A percentile compares a stretch with the other conserved stretches of the same genome.
Evolutionary conservation across 2,329 filamentous ascomycete species (phyloP).

Genomic region (Stachybotrys elegans): DNA sequence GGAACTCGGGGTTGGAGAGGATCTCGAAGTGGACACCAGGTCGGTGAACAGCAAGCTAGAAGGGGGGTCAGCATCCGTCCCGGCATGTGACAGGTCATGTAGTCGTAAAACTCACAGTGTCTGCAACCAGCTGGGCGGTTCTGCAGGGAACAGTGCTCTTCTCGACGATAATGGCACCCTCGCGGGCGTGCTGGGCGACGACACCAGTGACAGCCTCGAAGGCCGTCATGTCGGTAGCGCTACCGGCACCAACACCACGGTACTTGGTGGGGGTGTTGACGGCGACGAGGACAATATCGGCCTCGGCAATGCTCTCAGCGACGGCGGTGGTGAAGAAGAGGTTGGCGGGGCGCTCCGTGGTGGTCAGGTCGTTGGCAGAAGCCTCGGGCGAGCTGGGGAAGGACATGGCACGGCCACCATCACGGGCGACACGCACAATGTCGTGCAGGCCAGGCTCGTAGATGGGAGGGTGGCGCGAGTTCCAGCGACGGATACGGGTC

Average conservation of each 20-base stretch:
- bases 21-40: slow-evolving; percentile 67
- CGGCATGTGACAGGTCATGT: not conserved
- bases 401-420: slow-evolving; percentile 43
- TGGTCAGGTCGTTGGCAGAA: slow-evolving; percentile 16
- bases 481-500: slow-evolving; percentile 65
- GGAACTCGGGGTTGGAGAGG: slow-evolving; percentile 76
- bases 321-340: slow-evolving; percentile 70
- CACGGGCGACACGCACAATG: slow-evolving; percentile 60
- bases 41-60: slow-evolving; percentile 50
- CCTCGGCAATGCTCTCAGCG: slow-evolving; percentile 54
- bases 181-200: slow-evolving; percentile 61
- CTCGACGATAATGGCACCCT: slow-evolving; percentile 71
- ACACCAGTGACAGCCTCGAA: slow-evolving; percentile 65
- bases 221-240: slow-evolving; percentile 66
- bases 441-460: slow-evolving; percentile 69
- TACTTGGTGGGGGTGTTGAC: slow-evolving; percentile 78
- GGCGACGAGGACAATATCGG: slow-evolving; percentile 69
- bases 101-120: slow-evolving; percentile 58
- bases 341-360: slow-evolving; percentile 52
- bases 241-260: slow-evolving; percentile 63
- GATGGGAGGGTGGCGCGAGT: slow-evolving; percentile 67
- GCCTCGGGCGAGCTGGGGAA: slow-evolving; percentile 32
- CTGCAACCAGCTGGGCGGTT: slow-evolving; percentile 64
- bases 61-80: not conserved
- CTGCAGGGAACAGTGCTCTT: slow-evolving; percentile 77